Conservation (phyloP, 164 flowering plant genomes). For the Aristolochia californica region DNA sequence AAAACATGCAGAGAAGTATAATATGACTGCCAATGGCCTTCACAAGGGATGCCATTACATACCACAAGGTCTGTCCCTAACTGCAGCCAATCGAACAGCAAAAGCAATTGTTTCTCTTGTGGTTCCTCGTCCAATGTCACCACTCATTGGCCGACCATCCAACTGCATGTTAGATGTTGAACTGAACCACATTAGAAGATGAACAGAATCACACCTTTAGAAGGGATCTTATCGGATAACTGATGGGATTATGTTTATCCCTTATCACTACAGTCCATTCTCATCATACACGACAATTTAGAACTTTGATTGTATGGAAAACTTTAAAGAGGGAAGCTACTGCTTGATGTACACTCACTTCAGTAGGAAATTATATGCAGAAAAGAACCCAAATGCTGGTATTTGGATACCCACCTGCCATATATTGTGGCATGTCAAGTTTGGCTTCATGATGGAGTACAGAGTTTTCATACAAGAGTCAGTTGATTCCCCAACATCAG, state of each 20-base stretch:
- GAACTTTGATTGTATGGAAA: not conserved
- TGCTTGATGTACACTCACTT: not conserved
- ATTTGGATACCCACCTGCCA: constrained; percentile 54
- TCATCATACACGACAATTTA: not conserved
- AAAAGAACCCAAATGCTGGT: not conserved
- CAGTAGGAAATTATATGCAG: not conserved
- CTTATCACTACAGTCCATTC: no score
- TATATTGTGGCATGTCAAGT: constrained; percentile 51
- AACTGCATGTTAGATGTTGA: no score
- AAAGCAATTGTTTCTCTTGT: constrained; percentile 65
- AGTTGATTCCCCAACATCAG: constrained; percentile 44
- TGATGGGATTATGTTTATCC: no score
- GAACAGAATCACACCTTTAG: no score
- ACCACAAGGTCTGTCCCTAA: constrained; percentile 55
- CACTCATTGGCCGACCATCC: constrained; percentile 98
- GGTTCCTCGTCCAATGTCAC: constrained; percentile 89
- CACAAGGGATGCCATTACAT: constrained; percentile 3
- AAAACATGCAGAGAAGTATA: not conserved
- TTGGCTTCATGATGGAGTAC: constrained; percentile 50
- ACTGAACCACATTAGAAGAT: no score
- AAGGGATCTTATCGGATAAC: no score
- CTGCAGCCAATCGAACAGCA: constrained; percentile 44
- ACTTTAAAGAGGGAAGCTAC: no score
- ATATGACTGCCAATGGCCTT: no score
- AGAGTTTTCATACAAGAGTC: constrained; percentile 37